These are phyloP conservation scores for Pichia scutulata DNA, from an alignment of 805 yeast genomes.

Conservation along the genomic window DNA sequence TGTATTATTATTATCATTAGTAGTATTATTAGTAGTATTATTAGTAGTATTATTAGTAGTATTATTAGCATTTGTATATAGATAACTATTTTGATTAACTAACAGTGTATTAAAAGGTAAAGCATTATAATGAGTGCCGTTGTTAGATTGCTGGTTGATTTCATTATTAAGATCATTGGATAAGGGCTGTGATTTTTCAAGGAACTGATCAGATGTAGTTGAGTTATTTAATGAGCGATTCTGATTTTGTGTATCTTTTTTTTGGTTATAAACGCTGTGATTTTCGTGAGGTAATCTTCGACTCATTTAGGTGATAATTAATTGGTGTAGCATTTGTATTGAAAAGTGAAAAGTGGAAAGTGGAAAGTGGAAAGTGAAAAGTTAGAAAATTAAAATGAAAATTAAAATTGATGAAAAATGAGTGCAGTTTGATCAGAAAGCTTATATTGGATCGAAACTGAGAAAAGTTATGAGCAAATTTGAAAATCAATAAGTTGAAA, in stretches of 20 bases:
- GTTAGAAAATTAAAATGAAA: too few relatives aligned
- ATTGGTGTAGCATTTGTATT: neutral
- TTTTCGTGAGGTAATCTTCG: neutral
- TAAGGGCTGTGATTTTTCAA: neutral
- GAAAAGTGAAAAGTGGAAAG: neutral
- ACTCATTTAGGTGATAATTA: neutral
- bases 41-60: neutral
- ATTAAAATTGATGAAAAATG: too few relatives aligned
- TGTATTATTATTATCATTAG: neutral
- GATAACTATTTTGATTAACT: neutral
- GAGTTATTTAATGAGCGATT: neutral
- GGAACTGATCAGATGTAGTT: neutral
- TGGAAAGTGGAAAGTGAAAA: neutral
- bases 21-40: neutral
- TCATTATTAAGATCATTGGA: neutral
- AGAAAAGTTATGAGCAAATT: neutral
- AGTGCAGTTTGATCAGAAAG: neutral
- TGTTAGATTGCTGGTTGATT: neutral
- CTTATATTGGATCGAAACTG: neutral
- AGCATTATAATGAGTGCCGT: neutral
- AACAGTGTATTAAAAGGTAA: neutral
- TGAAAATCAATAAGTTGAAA: neutral
- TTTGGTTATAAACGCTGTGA: neutral
- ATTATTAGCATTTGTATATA: neutral
- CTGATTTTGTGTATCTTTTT: neutral